phyloP scores from a whole-genome alignment of 495 filamentous ascomycete species.

The Lichenothelia convexa region DNA sequence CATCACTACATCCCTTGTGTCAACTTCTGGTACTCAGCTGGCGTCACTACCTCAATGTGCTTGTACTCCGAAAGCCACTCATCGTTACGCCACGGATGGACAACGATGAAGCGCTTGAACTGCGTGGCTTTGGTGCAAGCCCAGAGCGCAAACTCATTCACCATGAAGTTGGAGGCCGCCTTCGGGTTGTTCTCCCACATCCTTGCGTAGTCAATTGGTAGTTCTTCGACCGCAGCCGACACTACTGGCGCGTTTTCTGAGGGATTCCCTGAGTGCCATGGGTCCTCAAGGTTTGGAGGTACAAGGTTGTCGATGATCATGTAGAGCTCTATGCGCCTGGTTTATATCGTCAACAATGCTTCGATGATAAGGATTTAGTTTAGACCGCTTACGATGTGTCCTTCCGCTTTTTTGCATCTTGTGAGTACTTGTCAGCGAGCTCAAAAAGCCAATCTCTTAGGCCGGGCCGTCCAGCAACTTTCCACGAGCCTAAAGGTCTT shows the following conservation, averaged over 20 bases:
- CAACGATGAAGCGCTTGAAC: constrained; percentile 1
- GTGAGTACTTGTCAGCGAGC: neutral
- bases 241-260: neutral
- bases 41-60: too few relatives aligned
- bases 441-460: neutral
- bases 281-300: neutral
- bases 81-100: neutral
- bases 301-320: neutral
- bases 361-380: neutral
- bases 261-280: neutral
- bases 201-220: neutral
- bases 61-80: constrained; percentile 1
- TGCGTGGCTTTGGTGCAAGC: constrained; percentile 1
- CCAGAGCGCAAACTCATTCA: constrained; percentile 2
- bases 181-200: constrained; percentile 1
- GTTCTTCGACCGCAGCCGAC: neutral
- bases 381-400: neutral
- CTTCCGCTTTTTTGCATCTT: neutral
- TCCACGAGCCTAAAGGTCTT: neutral
- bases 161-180: constrained; percentile 1
- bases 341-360: neutral
- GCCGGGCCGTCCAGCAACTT: neutral
- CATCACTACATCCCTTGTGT: too few relatives aligned
- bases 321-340: neutral
- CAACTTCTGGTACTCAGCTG: too few relatives aligned